phyloP scores from a whole-genome alignment of 1,284 basidiomycete genomes.

The Pisolithus thermaeus region DNA sequence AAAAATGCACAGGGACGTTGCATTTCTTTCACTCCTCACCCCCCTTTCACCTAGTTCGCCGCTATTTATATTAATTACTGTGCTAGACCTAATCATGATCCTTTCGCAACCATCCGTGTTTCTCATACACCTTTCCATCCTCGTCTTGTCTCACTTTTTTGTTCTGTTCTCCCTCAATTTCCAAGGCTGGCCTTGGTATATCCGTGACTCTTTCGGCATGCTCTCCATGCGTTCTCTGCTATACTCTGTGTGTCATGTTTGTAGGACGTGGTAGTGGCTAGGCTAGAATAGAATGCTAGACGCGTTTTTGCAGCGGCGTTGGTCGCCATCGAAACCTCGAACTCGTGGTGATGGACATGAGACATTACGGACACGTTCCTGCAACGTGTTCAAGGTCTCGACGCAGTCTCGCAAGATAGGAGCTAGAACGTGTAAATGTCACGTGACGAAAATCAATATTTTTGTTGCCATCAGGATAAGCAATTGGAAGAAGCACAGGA shows the following conservation, averaged over 20 bases:
- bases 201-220: not conserved
- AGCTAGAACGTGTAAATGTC: no score
- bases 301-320: not conserved
- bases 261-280: not conserved
- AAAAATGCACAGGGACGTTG: not conserved
- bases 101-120: not conserved
- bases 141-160: not conserved
- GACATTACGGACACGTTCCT: not conserved
- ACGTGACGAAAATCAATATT: no score
- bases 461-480: no score
- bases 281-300: not conserved
- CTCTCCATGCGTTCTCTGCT: not conserved
- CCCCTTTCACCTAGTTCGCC: no score
- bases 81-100: conserved; percentile 13
- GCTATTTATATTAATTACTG: conserved; percentile 10
- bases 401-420: no score
- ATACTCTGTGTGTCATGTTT: not conserved
- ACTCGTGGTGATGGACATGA: not conserved
- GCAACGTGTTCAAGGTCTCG: no score
- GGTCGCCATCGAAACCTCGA: not conserved
- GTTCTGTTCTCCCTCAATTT: not conserved
- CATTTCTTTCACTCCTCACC: no score
- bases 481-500: no score
- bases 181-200: not conserved
- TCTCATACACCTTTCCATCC: not conserved